Evolutionary conservation across 768 basidiomycete genomes (phyloP).

Genomic region (Lentinula lateritia): DNA sequence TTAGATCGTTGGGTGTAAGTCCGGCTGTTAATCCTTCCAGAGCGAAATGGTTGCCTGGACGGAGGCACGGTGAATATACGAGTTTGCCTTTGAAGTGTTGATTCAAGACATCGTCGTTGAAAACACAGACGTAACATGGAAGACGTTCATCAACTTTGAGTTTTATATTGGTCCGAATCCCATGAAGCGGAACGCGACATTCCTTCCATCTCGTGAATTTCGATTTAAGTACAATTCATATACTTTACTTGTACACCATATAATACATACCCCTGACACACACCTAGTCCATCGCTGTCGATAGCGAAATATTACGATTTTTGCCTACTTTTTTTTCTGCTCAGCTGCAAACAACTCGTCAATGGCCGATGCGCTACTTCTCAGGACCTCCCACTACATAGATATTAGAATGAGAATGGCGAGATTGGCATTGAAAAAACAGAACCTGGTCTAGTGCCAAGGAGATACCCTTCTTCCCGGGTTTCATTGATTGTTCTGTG

Average conservation of each 20-base stretch:
- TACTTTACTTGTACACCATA: too few species aligned
- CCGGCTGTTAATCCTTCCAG: not conserved
- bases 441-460: conserved; percentile 58
- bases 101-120: not conserved
- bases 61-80: not conserved
- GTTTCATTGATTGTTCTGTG: conserved; percentile 48
- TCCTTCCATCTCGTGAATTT: too few species aligned
- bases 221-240: too few species aligned
- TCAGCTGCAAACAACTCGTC: conserved; percentile 40
- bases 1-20: not conserved
- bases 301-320: too few species aligned
- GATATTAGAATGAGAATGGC: not conserved
- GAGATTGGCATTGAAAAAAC: not conserved
- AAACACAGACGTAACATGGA: not conserved
- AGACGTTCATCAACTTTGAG: not conserved
- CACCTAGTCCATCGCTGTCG: too few species aligned
- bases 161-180: too few species aligned
- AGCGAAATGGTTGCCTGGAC: not conserved
- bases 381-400: conserved; percentile 54
- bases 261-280: too few species aligned
- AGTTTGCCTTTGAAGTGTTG: not conserved
- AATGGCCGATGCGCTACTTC: conserved; percentile 34
- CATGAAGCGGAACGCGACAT: too few species aligned
- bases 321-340: not conserved
- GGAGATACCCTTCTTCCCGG: conserved; percentile 79